These are phyloP conservation scores for Zizania palustris DNA, from an alignment of 202 grass and related monocot genomes.

Conservation along the genomic window DNA sequence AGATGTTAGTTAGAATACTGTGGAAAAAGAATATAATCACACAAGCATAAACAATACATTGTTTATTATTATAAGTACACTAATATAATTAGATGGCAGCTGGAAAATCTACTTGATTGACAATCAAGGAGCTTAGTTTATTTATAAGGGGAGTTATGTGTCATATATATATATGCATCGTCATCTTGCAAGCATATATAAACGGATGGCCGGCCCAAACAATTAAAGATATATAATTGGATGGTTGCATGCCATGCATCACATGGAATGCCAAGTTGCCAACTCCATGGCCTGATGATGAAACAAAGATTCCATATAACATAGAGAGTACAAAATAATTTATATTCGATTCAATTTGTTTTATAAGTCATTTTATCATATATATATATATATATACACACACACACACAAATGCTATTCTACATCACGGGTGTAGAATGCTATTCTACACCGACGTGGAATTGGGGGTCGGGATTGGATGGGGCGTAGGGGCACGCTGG, in stretches of 20 bases:
- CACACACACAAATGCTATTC: too few species aligned
- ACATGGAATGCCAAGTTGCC: constrained; percentile 75
- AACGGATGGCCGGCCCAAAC: constrained; percentile 24
- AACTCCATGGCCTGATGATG: constrained; percentile 63
- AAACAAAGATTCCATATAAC: constrained; percentile 50
- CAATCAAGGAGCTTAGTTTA: constrained; percentile 1
- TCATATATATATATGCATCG: too few species aligned
- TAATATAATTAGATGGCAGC: constrained; percentile 38
- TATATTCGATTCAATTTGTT: too few species aligned
- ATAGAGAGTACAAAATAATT: constrained; percentile 11
- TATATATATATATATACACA: neutral
- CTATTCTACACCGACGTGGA: too few species aligned
- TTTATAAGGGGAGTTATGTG: constrained; percentile 17
- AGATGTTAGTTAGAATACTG: constrained; percentile 19
- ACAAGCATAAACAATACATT: constrained; percentile 25
- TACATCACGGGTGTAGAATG: too few species aligned
- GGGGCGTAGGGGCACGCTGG: too few species aligned
- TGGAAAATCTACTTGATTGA: constrained; percentile 44
- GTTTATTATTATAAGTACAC: constrained; percentile 30
- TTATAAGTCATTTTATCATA: neutral
- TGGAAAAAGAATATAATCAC: constrained; percentile 14
- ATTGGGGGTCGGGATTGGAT: too few species aligned
- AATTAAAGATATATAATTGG: constrained; percentile 55
- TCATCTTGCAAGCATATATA: constrained; percentile 39
- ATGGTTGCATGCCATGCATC: constrained; percentile 48